These are phyloP conservation scores for Ustilago curta DNA, from an alignment of 1,284 basidiomycete genomes.

Conservation along the genomic window DNA sequence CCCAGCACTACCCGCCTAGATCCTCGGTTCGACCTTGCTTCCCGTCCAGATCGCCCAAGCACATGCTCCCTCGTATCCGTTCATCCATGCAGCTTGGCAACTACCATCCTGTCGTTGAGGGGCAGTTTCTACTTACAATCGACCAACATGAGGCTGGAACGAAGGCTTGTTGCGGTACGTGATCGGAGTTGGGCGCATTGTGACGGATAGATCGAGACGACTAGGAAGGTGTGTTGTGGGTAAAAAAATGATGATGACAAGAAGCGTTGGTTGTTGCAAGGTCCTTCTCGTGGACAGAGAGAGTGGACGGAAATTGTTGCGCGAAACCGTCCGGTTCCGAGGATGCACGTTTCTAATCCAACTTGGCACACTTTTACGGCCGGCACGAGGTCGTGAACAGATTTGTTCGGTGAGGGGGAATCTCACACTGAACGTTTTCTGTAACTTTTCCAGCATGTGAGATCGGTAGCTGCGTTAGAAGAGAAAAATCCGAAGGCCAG, in stretches of 20 bases:
- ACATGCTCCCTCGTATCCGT: background rate
- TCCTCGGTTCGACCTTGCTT: too few relatives aligned
- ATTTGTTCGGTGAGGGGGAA: background rate
- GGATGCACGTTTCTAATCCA: conserved; percentile 8
- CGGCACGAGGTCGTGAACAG: background rate
- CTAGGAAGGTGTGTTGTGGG: too few relatives aligned
- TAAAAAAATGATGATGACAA: background rate
- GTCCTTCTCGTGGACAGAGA: background rate
- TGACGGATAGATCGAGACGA: background rate
- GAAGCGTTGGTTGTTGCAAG: background rate
- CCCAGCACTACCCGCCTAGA: too few relatives aligned
- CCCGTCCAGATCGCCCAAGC: too few relatives aligned
- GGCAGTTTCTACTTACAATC: conserved; percentile 54
- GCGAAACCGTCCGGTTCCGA: conserved; percentile 46
- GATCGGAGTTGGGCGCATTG: conserved; percentile 47
- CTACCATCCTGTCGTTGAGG: background rate
- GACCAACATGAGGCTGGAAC: conserved; percentile 63
- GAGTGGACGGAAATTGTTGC: conserved; percentile 1
- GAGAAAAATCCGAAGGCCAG: background rate
- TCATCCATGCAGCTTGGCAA: background rate
- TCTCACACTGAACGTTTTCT: background rate
- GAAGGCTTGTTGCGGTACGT: conserved; percentile 49
- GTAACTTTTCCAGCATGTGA: conserved; percentile 2
- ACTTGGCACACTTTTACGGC: conserved; percentile 5
- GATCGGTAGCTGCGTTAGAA: background rate